phyloP scores from a whole-genome alignment of 805 yeast species.

The Candida germanica region DNA sequence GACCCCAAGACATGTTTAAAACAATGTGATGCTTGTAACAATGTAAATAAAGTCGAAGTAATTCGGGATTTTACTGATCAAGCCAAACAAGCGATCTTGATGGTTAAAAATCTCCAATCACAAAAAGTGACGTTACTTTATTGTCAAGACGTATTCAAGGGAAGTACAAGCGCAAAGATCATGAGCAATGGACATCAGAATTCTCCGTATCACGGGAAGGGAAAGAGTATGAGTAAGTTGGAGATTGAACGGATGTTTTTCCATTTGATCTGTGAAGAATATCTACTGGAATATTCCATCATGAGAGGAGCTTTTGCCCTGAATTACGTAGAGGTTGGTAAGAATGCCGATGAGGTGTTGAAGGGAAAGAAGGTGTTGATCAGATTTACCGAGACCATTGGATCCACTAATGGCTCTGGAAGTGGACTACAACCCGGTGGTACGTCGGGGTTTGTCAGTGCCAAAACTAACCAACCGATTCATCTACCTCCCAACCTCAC shows the following conservation, averaged over 20 bases:
- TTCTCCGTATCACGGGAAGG: constrained; percentile 66
- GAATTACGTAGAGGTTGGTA: constrained; percentile 67
- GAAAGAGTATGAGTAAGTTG: constrained; percentile 58
- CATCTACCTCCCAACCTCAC: constrained; percentile 18
- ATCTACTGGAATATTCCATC: constrained; percentile 67
- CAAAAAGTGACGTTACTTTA: constrained; percentile 71
- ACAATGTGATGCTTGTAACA: constrained; percentile 83
- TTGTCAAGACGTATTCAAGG: constrained; percentile 80
- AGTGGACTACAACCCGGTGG: background rate
- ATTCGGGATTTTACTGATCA: constrained; percentile 65
- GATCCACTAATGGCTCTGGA: background rate
- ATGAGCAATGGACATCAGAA: constrained; percentile 59
- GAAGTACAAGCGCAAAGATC: constrained; percentile 63
- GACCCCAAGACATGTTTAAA: constrained; percentile 61
- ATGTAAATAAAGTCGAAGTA: constrained; percentile 35
- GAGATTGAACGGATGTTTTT: constrained; percentile 82
- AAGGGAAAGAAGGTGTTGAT: constrained; percentile 48
- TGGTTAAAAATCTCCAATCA: constrained; percentile 55
- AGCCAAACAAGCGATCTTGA: constrained; percentile 55
- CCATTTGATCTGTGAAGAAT: constrained; percentile 62
- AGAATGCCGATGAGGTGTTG: constrained; percentile 49
- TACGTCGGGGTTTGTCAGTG: constrained; percentile 11
- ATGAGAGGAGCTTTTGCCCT: constrained; percentile 78
- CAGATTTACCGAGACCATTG: constrained; percentile 40
- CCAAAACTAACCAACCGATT: constrained; percentile 15